phyloP scores from a whole-genome alignment of 768 basidiomycete genomes.

The Lentinula sp. region DNA sequence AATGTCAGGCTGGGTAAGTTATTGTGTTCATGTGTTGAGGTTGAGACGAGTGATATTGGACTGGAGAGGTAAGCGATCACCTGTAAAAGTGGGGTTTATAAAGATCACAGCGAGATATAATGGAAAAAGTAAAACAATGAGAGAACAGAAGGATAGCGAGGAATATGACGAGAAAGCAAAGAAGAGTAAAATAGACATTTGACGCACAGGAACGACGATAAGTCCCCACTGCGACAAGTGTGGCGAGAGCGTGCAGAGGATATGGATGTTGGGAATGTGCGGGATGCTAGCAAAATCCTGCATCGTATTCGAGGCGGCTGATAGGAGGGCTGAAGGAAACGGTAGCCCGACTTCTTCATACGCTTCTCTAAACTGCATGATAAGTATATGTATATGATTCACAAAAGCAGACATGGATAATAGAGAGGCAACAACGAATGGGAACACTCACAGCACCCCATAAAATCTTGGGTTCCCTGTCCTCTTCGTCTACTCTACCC shows the following conservation, averaged over 20 bases:
- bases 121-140: constrained; percentile 62
- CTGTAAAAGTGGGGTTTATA: constrained; percentile 31
- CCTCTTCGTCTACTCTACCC: constrained; percentile 67
- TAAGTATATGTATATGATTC: neutral
- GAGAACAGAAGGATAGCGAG: neutral
- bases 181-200: constrained; percentile 40
- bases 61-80: neutral
- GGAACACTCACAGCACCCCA: constrained; percentile 63
- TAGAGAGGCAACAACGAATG: neutral
- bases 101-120: constrained; percentile 41
- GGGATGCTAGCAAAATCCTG: neutral
- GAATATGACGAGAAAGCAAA: constrained; percentile 43
- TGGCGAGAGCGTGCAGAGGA: neutral
- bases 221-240: constrained; percentile 55
- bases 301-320: constrained; percentile 20
- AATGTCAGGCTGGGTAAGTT: neutral
- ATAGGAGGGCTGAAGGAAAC: constrained; percentile 29
- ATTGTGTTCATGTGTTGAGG: neutral
- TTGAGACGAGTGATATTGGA: neutral
- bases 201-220: constrained; percentile 76
- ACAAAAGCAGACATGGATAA: too few relatives aligned
- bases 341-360: constrained; percentile 79
- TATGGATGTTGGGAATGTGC: constrained; percentile 55
- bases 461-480: constrained; percentile 42
- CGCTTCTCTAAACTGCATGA: constrained; percentile 69